These are phyloP conservation scores for Besnoitia besnoiti DNA, from an alignment of 169 alveolate genomes.

Conservation along the genomic window DNA sequence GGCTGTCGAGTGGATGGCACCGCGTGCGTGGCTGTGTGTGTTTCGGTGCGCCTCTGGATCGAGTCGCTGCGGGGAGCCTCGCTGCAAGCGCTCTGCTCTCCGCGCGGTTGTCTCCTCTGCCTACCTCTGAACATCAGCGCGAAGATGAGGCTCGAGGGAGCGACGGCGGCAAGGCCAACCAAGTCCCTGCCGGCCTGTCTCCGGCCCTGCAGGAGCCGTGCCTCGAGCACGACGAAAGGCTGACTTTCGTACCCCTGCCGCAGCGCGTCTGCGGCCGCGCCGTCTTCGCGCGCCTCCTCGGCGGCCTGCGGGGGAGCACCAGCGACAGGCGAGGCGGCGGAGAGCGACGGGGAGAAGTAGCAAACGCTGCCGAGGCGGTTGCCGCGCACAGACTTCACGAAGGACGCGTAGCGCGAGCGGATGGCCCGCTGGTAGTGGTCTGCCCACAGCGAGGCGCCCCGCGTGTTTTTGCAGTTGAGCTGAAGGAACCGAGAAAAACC, in stretches of 20 bases:
- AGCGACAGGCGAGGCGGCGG: not conserved
- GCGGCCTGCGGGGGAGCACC: not conserved
- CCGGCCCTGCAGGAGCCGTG: not conserved
- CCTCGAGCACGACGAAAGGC: not conserved
- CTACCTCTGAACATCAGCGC: not conserved
- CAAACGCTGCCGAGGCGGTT: not conserved
- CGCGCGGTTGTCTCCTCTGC: not conserved
- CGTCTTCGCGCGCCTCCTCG: not conserved
- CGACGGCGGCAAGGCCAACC: not conserved
- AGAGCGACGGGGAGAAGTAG: not conserved
- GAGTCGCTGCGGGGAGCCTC: not conserved
- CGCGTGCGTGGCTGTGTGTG: not conserved
- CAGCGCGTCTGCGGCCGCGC: not conserved
- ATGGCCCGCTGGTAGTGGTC: not conserved
- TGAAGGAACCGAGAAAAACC: not conserved
- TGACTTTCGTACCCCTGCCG: not conserved
- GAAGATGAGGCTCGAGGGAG: not conserved
- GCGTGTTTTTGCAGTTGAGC: slow-evolving; percentile 8
- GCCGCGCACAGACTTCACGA: not conserved
- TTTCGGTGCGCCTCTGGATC: not conserved
- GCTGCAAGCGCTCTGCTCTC: not conserved
- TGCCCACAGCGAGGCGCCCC: not conserved
- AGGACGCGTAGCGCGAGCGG: not conserved
- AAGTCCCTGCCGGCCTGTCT: not conserved
- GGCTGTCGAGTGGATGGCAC: too few species aligned